Conservation (phyloP, 2,329 filamentous ascomycete genomes). For the Aspergillus fischeri region DNA sequence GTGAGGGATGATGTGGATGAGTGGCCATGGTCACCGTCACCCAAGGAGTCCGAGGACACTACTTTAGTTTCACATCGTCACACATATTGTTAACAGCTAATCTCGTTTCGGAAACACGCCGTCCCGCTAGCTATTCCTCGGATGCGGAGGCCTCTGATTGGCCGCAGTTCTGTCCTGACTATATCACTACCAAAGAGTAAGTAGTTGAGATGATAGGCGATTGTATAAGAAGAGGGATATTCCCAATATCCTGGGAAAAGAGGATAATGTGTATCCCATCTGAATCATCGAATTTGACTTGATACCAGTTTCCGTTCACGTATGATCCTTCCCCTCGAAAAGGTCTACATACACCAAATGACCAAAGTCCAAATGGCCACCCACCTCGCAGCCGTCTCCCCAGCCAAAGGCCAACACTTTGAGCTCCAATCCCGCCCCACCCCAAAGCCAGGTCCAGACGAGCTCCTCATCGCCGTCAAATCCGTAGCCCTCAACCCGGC, state of each 20-base stretch:
- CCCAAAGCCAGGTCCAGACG: slow-evolving; percentile 43
- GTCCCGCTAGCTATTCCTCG: slow-evolving; percentile 12
- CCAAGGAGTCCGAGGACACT: slow-evolving; percentile 4
- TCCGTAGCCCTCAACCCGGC: slow-evolving; percentile 49
- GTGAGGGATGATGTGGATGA: slow-evolving; percentile 1
- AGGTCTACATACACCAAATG: neutral
- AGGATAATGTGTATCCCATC: neutral
- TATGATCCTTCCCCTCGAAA: too few relatives aligned
- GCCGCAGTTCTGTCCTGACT: slow-evolving; percentile 4
- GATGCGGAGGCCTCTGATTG: slow-evolving; percentile 20
- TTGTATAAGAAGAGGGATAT: slow-evolving; percentile 7
- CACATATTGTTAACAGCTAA: too few relatives aligned
- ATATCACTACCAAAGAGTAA: neutral
- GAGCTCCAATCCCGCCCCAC: slow-evolving; percentile 38
- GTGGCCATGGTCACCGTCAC: neutral
- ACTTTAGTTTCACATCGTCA: too few relatives aligned
- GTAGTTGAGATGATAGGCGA: neutral
- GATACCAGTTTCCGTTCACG: too few relatives aligned
- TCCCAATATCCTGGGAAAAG: neutral
- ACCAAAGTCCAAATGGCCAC: slow-evolving; percentile 26
- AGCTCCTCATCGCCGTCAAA: slow-evolving; percentile 48
- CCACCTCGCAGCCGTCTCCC: slow-evolving; percentile 41
- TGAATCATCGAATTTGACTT: neutral
- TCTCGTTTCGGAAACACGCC: too few relatives aligned
- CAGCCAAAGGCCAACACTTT: slow-evolving; percentile 36